Evolutionary conservation across 2,329 filamentous ascomycete species (phyloP).

Genomic region (Ophiocordyceps camponoti-leonardi): DNA sequence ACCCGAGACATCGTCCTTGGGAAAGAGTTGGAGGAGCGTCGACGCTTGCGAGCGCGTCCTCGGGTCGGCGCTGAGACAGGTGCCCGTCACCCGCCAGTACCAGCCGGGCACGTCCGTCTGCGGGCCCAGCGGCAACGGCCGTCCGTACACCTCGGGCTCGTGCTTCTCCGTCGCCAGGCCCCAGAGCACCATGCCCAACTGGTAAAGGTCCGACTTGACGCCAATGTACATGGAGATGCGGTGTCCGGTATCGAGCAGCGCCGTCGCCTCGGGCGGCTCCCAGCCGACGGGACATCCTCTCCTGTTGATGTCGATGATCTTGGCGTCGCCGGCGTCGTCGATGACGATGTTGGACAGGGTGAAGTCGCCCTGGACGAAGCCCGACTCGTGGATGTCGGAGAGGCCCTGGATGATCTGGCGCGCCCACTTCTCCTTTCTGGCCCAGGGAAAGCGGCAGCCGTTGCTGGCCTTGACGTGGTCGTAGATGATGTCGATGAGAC

Average conservation of each 20-base stretch:
- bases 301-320: slow-evolving; percentile 97
- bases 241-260: slow-evolving; percentile 73
- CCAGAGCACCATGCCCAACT: slow-evolving; percentile 95
- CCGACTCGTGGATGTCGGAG: slow-evolving; percentile 83
- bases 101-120: slow-evolving; percentile 56
- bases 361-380: slow-evolving; percentile 95
- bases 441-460: slow-evolving; percentile 44
- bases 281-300: slow-evolving; percentile 94
- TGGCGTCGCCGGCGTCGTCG: slow-evolving; percentile 65
- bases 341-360: slow-evolving; percentile 96
- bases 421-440: slow-evolving; percentile 69
- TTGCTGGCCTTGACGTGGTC: slow-evolving; percentile 45
- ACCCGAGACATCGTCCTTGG: slow-evolving; percentile 12
- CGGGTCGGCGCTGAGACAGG: slow-evolving; percentile 61
- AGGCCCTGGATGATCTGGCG: slow-evolving; percentile 79
- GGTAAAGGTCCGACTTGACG: slow-evolving; percentile 90
- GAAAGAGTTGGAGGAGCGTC: slow-evolving; percentile 53
- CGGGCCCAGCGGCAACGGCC: slow-evolving; percentile 46
- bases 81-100: slow-evolving; percentile 58
- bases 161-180: slow-evolving; percentile 74
- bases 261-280: slow-evolving; percentile 85
- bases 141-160: slow-evolving; percentile 65
- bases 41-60: slow-evolving; percentile 56
- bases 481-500: slow-evolving; percentile 80
- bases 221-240: slow-evolving; percentile 94